These are phyloP conservation scores for Picea sitchensis DNA, from an alignment of 75 land plant species.

Conservation along the genomic window DNA sequence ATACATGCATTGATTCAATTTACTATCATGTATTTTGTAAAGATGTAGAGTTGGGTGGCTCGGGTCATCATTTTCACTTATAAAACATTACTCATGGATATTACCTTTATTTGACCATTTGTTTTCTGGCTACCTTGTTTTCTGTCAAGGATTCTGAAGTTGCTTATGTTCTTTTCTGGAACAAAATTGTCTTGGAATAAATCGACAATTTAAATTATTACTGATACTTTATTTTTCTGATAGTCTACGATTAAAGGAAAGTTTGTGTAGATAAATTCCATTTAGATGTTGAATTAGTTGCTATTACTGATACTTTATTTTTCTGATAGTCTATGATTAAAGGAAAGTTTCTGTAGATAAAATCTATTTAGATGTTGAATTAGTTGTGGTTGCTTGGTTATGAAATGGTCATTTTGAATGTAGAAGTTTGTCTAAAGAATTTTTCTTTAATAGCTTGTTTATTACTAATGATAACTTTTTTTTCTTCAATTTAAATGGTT, in stretches of 20 bases:
- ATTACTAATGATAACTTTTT: background rate
- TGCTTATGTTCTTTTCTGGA: background rate
- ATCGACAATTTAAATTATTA: background rate
- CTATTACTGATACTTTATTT: background rate
- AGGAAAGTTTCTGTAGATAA: background rate
- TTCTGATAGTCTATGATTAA: background rate
- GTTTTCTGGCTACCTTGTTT: background rate
- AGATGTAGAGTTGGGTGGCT: background rate
- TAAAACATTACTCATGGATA: background rate
- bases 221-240: background rate
- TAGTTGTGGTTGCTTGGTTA: background rate
- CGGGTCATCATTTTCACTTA: background rate
- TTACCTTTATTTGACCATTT: background rate
- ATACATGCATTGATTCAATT: background rate
- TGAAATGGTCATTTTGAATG: background rate
- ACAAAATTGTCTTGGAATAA: background rate
- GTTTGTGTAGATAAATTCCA: background rate
- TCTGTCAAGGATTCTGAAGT: background rate
- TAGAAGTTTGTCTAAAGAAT: background rate
- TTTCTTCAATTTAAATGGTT: background rate
- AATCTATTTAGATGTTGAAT: background rate
- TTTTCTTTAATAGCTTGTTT: background rate
- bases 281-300: background rate
- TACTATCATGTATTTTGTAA: background rate
- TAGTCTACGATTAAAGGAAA: background rate